Conservation (phyloP, 2,329 filamentous ascomycete genomes). For the Fusarium keratoplasticum region DNA sequence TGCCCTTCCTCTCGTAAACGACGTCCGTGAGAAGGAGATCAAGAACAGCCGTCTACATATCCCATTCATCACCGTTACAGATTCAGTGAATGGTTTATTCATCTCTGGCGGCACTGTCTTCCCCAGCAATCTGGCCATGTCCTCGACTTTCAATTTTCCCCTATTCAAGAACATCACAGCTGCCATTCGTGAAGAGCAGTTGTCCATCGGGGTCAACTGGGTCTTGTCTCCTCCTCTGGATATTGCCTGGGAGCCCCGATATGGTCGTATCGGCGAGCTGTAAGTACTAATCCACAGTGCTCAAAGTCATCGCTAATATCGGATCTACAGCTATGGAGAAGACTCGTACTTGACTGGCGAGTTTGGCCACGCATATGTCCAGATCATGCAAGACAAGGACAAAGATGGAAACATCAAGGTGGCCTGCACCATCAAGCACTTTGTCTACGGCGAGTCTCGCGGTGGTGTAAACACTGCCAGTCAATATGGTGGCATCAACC, state of each 20-base stretch:
- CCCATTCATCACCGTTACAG: slow-evolving; percentile 32
- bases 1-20: slow-evolving; percentile 43
- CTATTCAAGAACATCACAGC: slow-evolving; percentile 43
- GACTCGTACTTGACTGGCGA: slow-evolving; percentile 47
- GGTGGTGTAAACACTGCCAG: slow-evolving; percentile 51
- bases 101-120: slow-evolving; percentile 48
- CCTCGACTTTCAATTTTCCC: slow-evolving; percentile 46
- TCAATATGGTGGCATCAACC: slow-evolving; percentile 48
- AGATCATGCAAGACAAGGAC: slow-evolving; percentile 51
- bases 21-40: slow-evolving; percentile 33
- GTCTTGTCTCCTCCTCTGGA: slow-evolving; percentile 50
- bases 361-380: slow-evolving; percentile 48
- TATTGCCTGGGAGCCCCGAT: slow-evolving; percentile 47
- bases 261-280: slow-evolving; percentile 38
- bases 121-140: slow-evolving; percentile 46
- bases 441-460: slow-evolving; percentile 47
- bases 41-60: slow-evolving; percentile 28
- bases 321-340: slow-evolving; percentile 46
- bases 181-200: slow-evolving; percentile 48
- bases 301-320: slow-evolving; percentile 16
- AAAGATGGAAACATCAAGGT: slow-evolving; percentile 48
- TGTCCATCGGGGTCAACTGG: slow-evolving; percentile 48
- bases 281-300: background rate
- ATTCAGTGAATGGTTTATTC: slow-evolving; percentile 47
- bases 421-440: slow-evolving; percentile 52